Conservation (phyloP, 1,139 yeast genomes). For the Casaregolazyma lundiana region DNA sequence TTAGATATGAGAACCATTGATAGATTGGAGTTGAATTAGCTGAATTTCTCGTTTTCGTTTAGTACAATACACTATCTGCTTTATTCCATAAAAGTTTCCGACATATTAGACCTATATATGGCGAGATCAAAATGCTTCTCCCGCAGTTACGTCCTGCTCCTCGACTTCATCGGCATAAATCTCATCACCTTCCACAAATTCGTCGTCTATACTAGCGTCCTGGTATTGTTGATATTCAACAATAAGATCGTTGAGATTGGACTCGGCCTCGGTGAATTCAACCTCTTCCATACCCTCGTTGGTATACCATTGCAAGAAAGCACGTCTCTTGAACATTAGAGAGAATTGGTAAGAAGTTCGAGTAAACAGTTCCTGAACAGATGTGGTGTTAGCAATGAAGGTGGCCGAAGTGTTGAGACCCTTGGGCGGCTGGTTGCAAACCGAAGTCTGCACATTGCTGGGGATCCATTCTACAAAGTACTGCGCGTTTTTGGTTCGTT, state of each 20-base stretch:
- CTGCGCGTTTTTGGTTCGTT: slow-evolving; percentile 35
- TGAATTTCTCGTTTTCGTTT: background rate
- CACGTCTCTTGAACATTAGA: slow-evolving; percentile 42
- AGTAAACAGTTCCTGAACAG: slow-evolving; percentile 42
- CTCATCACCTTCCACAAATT: slow-evolving; percentile 26
- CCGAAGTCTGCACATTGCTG: slow-evolving; percentile 40
- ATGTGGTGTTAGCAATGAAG: slow-evolving; percentile 43
- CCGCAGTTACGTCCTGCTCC: slow-evolving; percentile 1
- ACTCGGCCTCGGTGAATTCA: slow-evolving; percentile 44
- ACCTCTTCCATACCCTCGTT: slow-evolving; percentile 45
- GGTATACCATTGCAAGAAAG: slow-evolving; percentile 45
- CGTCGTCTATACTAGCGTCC: slow-evolving; percentile 39
- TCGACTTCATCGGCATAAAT: slow-evolving; percentile 16
- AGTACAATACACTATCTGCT: slow-evolving; percentile 1
- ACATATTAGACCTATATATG: background rate
- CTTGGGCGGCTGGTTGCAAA: slow-evolving; percentile 41
- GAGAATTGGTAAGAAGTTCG: slow-evolving; percentile 40
- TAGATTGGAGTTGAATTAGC: background rate
- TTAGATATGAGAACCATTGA: background rate
- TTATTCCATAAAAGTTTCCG: slow-evolving; percentile 1
- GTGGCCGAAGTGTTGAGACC: slow-evolving; percentile 41
- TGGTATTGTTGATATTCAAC: slow-evolving; percentile 44
- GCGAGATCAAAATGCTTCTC: background rate
- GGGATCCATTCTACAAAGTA: slow-evolving; percentile 44
- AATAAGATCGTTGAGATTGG: slow-evolving; percentile 40